Conservation (phyloP, 139 green algal species). For the Chara braunii region DNA sequence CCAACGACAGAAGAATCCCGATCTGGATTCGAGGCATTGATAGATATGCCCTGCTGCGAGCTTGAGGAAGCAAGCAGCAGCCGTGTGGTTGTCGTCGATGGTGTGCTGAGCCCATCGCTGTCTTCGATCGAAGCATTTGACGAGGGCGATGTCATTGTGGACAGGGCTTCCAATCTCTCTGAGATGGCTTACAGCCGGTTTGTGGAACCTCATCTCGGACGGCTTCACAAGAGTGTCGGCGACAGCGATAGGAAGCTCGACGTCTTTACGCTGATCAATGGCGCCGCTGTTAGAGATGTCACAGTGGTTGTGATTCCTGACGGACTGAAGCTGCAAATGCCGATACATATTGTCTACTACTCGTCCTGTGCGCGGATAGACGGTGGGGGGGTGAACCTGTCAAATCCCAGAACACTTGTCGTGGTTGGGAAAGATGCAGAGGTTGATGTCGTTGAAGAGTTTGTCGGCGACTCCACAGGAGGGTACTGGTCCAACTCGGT, state of each 20-base stretch:
- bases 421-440: constrained; percentile 27
- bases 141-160: constrained; percentile 7
- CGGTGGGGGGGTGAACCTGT: not conserved
- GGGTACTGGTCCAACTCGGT: constrained; percentile 25
- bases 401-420: constrained; percentile 23
- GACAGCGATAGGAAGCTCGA: constrained; percentile 12
- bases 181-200: constrained; percentile 2
- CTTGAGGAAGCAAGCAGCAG: constrained; percentile 12
- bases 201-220: not conserved
- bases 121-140: constrained; percentile 6
- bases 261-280: constrained; percentile 32
- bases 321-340: constrained; percentile 8
- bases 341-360: constrained; percentile 27
- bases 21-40: constrained; percentile 1
- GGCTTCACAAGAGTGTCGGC: not conserved
- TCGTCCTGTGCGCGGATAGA: constrained; percentile 1
- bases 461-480: not conserved
- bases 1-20: too few species aligned
- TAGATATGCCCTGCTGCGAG: constrained; percentile 8
- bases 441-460: constrained; percentile 31
- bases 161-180: not conserved
- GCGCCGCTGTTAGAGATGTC: constrained; percentile 15
- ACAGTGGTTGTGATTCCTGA: constrained; percentile 11
- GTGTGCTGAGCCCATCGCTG: constrained; percentile 9
- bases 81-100: constrained; percentile 29